Base-by-base conservation (phyloP, 768 basidiomycete genomes). In the Mycena vitilis region DNA sequence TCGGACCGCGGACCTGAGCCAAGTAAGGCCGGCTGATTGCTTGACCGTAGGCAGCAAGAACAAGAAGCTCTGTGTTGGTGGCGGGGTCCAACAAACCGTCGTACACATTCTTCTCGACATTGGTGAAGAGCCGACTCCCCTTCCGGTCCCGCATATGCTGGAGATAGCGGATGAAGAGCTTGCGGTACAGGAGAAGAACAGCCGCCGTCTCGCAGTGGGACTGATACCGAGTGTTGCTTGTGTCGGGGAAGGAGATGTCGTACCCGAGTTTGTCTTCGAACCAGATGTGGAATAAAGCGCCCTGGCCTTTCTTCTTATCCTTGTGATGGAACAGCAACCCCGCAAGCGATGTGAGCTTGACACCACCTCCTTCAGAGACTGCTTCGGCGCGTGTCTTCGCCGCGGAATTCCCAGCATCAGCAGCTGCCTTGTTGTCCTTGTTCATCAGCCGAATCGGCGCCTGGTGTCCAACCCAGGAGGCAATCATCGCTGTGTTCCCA, bases 241-340 rank as follows among this genome's bases (percentile, higher is more conserved):
- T 75, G 59, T 77, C 72, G 25, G 75, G 77, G 70, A 75, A 76
- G 37, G 68, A 71, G 30, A 76, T 73, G 25, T 37, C 40, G 20
- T 12, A 60, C 44, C 63, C 63, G 22, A 70, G 22, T 48, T 72
- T 30, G n/a, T 62, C 54, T 16, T 36, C 18, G 69, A 64, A 74
- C 63, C 70, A 75, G 49, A 30, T 62, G 4, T 63, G 36, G 58
- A 74, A 73, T 2, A 60, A 22, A 68, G 79, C 75, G 63, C 77
- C 75, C 53, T 78, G 71, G 23, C 81, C 81, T 48, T 79, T 78
- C 65, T 81, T 82, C 57, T 81, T 75, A 61, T 78, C 73, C 68
- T 81, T 80, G 68, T 81, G 60, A 54, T 77, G 67, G 48, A 80
- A 76, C 10, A 81, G 56, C 2, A 72, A 71, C 3, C 78, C 78